Base-by-base conservation (phyloP, 1,139 yeast species). In the Pichia sp. region DNA sequence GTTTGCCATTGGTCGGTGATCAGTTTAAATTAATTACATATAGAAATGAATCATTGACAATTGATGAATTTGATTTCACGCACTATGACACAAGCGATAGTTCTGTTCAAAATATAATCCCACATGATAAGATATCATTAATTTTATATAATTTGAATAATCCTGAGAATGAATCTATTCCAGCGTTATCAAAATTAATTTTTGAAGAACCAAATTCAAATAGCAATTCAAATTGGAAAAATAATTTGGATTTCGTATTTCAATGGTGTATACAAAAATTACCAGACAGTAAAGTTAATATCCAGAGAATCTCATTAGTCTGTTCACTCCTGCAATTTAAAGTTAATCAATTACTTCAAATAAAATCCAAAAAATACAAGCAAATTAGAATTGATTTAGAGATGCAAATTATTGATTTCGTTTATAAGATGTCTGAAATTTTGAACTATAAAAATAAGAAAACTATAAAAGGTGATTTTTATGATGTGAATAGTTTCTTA, bases 1-100 rank as follows among this genome's bases (percentile, higher is more conserved):
- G 63, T 51, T 64, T 63, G 38, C 68, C 66, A 33, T 67, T 67
- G 16, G 65, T 74, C 1, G 64, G 66, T 31, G 75, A 73, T 39
- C 82, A 80, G 44, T 71, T 81, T 43, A 80, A 80, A 46, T 59
- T 82, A 26, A 73, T 81, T n/a, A 73, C 78, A 47, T 80, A 78
- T 53, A 65, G 90, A 55, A 84, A 84, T 58, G 87, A 82, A 59
- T 80, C 87, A n/a, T 64, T 83, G 41, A 78, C 80, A 70, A 67
- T 79, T 39, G 79, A 77, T 54, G 62, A 59, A 36, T 39, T 53
- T 8, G 53, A 50, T 25, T 32, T 24, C 20, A 31, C 16, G 27
- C 12, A n/a, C 32, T 24, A 22, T 33, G 3, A 5, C 41, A 11
- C 25, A 35, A 23, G 23, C 29, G 3, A n/a, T n/a, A n/a, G n/a